phyloP scores from a whole-genome alignment of 495 filamentous ascomycete genomes.

The Aspergillus leporis region DNA sequence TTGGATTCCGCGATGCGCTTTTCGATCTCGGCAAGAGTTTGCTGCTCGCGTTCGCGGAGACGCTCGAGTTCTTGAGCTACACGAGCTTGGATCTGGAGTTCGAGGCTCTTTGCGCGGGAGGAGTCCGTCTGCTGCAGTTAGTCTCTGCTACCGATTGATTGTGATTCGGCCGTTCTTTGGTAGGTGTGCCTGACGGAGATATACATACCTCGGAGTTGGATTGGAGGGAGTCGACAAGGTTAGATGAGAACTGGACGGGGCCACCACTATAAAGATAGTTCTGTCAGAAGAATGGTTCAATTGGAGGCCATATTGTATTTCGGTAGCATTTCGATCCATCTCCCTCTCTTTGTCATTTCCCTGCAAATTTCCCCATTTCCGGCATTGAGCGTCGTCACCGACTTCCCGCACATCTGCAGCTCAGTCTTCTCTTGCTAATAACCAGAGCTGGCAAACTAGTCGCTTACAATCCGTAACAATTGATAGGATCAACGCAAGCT shows the following conservation, averaged over 20 bases:
- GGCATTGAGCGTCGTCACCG: background rate
- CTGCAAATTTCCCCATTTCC: background rate
- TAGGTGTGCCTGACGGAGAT: conserved; percentile 6
- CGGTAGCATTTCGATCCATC: background rate
- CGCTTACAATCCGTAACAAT: background rate
- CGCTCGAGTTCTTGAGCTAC: conserved; percentile 81
- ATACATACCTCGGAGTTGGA: conserved; percentile 75
- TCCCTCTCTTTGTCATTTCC: background rate
- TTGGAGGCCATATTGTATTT: background rate
- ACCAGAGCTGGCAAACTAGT: background rate
- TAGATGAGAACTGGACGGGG: conserved; percentile 82
- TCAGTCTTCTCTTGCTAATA: background rate
- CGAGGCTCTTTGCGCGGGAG: conserved; percentile 76
- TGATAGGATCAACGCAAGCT: conserved; percentile 9
- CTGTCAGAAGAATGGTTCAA: conserved; percentile 9
- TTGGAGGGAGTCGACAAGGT: conserved; percentile 79
- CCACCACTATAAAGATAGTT: conserved; percentile 55
- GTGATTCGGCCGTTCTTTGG: conserved; percentile 11
- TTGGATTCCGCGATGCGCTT: conserved; percentile 54
- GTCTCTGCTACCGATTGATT: conserved; percentile 16
- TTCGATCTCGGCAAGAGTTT: conserved; percentile 54
- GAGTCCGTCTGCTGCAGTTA: conserved; percentile 68
- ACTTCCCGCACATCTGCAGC: background rate
- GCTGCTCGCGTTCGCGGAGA: conserved; percentile 63
- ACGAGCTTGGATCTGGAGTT: conserved; percentile 86